Conservation (phyloP, 768 basidiomycete species). For the Boletus pseudopeckii region DNA sequence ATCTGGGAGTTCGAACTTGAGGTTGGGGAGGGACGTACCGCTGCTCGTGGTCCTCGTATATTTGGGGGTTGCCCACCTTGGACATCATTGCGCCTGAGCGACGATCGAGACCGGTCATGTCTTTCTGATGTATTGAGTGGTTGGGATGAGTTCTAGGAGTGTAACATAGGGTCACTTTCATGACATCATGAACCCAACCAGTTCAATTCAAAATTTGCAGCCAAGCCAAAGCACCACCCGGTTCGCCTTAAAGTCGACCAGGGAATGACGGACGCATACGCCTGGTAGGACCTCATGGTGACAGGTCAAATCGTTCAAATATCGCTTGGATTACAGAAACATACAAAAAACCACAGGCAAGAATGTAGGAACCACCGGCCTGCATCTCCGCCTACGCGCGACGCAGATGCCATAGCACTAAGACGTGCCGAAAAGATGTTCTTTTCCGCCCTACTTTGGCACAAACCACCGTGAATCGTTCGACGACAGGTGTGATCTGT, state of each 20-base stretch:
- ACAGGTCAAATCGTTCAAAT: background rate
- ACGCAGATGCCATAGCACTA: conserved; percentile 29
- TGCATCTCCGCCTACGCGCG: conserved; percentile 18
- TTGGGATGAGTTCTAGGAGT: background rate
- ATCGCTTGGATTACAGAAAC: background rate
- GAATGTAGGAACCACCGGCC: conserved; percentile 33
- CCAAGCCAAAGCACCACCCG: too few relatives aligned
- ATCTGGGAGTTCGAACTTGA: background rate
- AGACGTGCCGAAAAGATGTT: conserved; percentile 26
- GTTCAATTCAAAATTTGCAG: conserved; percentile 1
- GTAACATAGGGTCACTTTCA: background rate
- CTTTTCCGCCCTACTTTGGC: conserved; percentile 35
- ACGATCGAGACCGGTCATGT: conserved; percentile 17
- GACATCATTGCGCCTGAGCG: conserved; percentile 45
- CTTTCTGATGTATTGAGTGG: background rate
- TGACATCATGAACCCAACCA: conserved; percentile 13
- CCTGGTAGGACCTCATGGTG: background rate
- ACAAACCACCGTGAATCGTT: conserved; percentile 26
- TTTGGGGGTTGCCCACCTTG: conserved; percentile 46
- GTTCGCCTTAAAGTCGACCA: background rate
- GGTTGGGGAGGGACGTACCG: conserved; percentile 31
- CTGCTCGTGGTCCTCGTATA: conserved; percentile 48
- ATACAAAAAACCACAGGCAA: background rate
- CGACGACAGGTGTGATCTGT: conserved; percentile 20
- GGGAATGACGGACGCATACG: too few relatives aligned